phyloP scores from a whole-genome alignment of 164 flowering plant species.

The Akebia trifoliata region DNA sequence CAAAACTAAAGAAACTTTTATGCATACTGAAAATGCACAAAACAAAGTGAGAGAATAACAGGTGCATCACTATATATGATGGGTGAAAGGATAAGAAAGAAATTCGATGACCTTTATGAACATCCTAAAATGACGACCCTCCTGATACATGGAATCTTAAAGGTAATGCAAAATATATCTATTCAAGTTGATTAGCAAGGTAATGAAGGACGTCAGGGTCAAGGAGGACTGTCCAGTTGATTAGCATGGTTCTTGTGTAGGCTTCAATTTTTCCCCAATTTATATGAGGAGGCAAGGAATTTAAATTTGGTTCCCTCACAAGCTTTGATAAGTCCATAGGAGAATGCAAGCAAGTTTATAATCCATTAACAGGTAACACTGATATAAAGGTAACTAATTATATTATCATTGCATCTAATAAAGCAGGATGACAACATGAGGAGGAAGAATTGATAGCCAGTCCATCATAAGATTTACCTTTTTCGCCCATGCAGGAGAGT shows the following conservation, averaged over 20 bases:
- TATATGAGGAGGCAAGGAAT: no score
- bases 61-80: background rate
- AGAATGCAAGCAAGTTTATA: background rate
- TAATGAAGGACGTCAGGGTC: no score
- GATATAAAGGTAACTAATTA: no score
- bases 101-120: background rate
- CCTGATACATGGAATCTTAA: background rate
- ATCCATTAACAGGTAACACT: background rate
- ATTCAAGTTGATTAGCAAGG: no score
- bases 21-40: background rate
- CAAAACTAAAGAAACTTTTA: no score
- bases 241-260: no score
- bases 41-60: no score
- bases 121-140: background rate
- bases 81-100: background rate
- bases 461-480: constrained; percentile 42
- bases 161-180: background rate
- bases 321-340: no score
- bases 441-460: background rate
- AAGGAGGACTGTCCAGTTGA: no score
- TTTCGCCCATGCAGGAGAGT: constrained; percentile 91
- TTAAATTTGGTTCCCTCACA: no score
- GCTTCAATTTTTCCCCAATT: no score
- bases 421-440: background rate
- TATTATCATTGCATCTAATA: background rate